A percentile compares a stretch with the other conserved stretches of the same genome.
Conservation (phyloP, 129 eudicot genomes). For the Lonicera japonica region DNA sequence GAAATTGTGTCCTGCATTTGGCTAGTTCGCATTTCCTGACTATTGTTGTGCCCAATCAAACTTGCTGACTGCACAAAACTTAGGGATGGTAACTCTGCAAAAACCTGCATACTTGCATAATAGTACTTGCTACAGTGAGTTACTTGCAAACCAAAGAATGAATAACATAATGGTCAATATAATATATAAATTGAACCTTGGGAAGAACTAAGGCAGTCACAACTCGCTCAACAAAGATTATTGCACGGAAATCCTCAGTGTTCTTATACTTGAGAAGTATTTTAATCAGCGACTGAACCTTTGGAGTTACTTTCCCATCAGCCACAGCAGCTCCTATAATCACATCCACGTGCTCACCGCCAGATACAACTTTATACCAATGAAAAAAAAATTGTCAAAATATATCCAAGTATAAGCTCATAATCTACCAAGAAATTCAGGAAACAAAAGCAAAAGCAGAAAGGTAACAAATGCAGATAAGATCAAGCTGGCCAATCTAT, state of each 20-base stretch:
- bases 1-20: slow-evolving; percentile 98
- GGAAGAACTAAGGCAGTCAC: slow-evolving; percentile 98
- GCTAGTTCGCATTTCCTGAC: slow-evolving; percentile 92
- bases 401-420: slow-evolving; percentile 1
- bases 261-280: slow-evolving; percentile 86
- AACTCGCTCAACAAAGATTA: slow-evolving; percentile 96
- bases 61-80: slow-evolving; percentile 84
- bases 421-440: background rate
- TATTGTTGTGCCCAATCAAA: slow-evolving; percentile 93
- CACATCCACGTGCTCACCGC: slow-evolving; percentile 98
- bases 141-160: slow-evolving; percentile 6
- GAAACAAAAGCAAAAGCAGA: background rate
- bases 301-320: slow-evolving; percentile 97
- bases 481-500: too few species aligned
- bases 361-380: slow-evolving; percentile 61
- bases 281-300: slow-evolving; percentile 91
- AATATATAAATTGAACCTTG: slow-evolving; percentile 47
- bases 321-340: slow-evolving; percentile 99
- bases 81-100: slow-evolving; percentile 90
- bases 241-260: slow-evolving; percentile 92
- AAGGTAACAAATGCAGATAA: background rate
- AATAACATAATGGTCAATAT: background rate
- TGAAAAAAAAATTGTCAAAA: background rate
- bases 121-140: slow-evolving; percentile 5
- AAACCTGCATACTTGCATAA: slow-evolving; percentile 50